Base-by-base conservation (phyloP, 352 stramenopile genomes). In the Pythium rhizo-oryzae region DNA sequence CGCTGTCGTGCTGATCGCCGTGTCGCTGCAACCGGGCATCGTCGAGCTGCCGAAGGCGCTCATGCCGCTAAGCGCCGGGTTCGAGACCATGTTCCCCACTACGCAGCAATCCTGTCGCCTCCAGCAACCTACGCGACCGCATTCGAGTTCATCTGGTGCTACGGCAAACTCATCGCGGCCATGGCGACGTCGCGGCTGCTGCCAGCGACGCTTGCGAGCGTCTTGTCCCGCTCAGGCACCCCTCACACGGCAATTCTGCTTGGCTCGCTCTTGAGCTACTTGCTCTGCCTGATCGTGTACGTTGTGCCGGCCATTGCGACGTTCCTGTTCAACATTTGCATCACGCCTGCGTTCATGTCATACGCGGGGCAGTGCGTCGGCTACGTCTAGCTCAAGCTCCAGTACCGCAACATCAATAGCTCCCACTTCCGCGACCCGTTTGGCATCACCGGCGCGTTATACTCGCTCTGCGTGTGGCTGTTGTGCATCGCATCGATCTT, bases 101-200 rank as follows among this genome's bases (percentile, higher is more conserved):
- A 28, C 16, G 4, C 33, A 2, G 65, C 73, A 4, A 77, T 59
- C 8, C 15, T 71, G 7, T 75, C 65, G 18, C 30, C 77, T 5
- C 73, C 69, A 9, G 73, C 73, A n/a, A 79, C 73, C 1, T 79
- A 74, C 64, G 69, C 73, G 0, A 79, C 72, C 6, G 68, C 64
- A 18, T 78, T 73, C 59, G 71, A 68, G 19, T 78, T 78, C 39
- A 64, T 79, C 8, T 75, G 68, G 54, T 70, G 59, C 33, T 77
- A 74, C 54, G 68, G 62, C 13, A 79, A 73, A 23, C 59, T 79
- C 4, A 68, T 79, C 53, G 39, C 57, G 8, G 49, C 73, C 4
- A 79, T 79, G 73, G 65, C 73, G 2, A 62, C 39, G 39, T 77
- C 69, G 9, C 62, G 64, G 7, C 37, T 79, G 24, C 53, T 79